Percentiles rank a stretch among this genome's conserved stretches.
Conservation (phyloP, 768 basidiomycete species). For the Cyclocybe cylindracea region DNA sequence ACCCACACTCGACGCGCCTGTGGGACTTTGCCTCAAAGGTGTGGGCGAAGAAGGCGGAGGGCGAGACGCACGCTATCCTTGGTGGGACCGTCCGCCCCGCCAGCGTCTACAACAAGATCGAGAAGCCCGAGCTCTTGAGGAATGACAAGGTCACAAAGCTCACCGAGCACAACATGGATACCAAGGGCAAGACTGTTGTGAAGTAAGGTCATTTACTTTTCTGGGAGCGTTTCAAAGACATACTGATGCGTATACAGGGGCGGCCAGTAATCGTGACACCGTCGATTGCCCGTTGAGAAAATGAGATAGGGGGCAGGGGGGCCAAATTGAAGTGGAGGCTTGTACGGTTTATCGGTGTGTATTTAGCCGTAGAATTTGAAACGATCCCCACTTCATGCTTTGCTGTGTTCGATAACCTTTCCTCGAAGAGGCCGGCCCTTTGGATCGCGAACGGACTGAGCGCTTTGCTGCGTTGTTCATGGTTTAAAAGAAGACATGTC, state of each 20-base stretch:
- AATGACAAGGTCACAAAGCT: slow-evolving; percentile 8
- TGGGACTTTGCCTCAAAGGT: slow-evolving; percentile 9
- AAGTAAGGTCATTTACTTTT: slow-evolving; percentile 5
- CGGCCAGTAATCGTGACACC: background rate
- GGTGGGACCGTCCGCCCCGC: slow-evolving; percentile 1
- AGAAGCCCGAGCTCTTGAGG: slow-evolving; percentile 7
- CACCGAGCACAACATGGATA: slow-evolving; percentile 8
- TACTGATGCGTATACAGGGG: background rate
- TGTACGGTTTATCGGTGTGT: too few species aligned
- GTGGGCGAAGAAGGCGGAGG: slow-evolving; percentile 5
- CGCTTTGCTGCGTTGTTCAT: too few species aligned
- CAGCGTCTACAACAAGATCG: slow-evolving; percentile 10
- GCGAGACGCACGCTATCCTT: slow-evolving; percentile 7
- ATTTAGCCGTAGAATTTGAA: too few species aligned
- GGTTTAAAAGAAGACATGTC: too few species aligned
- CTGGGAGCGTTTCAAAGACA: background rate
- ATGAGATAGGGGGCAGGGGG: too few species aligned
- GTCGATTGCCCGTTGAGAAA: too few species aligned
- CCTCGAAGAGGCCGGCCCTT: too few species aligned
- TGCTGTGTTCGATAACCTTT: too few species aligned
- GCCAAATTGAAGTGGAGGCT: too few species aligned
- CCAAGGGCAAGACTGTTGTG: slow-evolving; percentile 1
- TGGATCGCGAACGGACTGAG: too few species aligned
- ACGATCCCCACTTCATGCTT: too few species aligned
- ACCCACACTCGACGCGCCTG: background rate